These are phyloP conservation scores for Calonectria hongkongensis DNA, from an alignment of 2,329 filamentous ascomycete species.

Conservation along the genomic window DNA sequence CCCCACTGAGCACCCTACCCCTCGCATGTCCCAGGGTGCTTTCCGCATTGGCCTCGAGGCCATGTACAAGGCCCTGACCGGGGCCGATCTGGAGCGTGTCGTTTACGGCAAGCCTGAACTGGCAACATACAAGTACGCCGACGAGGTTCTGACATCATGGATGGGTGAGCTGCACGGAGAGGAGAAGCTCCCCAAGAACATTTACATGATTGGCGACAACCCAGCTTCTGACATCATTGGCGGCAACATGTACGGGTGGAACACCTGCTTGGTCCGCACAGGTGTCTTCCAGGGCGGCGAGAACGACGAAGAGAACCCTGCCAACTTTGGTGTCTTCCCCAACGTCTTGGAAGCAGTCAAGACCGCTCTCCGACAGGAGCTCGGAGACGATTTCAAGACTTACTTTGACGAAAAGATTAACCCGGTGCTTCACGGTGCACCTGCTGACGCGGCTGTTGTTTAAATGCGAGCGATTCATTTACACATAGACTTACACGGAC, in stretches of 20 bases:
- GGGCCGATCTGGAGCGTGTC: slow-evolving; percentile 53
- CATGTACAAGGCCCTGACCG: slow-evolving; percentile 83
- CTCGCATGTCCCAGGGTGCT: slow-evolving; percentile 90
- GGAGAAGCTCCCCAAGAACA: slow-evolving; percentile 77
- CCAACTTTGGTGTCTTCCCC: slow-evolving; percentile 84
- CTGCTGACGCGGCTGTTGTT: slow-evolving; percentile 52
- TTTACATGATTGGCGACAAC: slow-evolving; percentile 94
- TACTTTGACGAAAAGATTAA: slow-evolving; percentile 83
- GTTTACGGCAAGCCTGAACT: slow-evolving; percentile 81
- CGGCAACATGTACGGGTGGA: slow-evolving; percentile 89
- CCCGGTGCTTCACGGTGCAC: slow-evolving; percentile 73
- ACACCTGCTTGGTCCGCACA: slow-evolving; percentile 85
- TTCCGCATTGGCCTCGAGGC: slow-evolving; percentile 87
- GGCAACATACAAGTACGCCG: slow-evolving; percentile 84
- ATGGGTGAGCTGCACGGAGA: slow-evolving; percentile 86
- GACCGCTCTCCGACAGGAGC: slow-evolving; percentile 78
- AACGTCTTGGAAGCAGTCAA: slow-evolving; percentile 83
- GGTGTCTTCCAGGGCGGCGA: slow-evolving; percentile 86
- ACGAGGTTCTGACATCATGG: slow-evolving; percentile 77
- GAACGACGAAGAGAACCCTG: slow-evolving; percentile 85
- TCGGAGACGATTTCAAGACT: slow-evolving; percentile 84
- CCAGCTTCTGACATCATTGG: slow-evolving; percentile 70
- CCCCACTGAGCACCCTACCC: slow-evolving; percentile 86
- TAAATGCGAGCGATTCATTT: slow-evolving; percentile 23
- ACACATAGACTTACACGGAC: slow-evolving; percentile 12